A percentile compares a stretch with the other conserved stretches of the same genome.
These are phyloP conservation scores for Nemania serpens DNA, from an alignment of 2,329 filamentous ascomycete species.

Conservation along the genomic window DNA sequence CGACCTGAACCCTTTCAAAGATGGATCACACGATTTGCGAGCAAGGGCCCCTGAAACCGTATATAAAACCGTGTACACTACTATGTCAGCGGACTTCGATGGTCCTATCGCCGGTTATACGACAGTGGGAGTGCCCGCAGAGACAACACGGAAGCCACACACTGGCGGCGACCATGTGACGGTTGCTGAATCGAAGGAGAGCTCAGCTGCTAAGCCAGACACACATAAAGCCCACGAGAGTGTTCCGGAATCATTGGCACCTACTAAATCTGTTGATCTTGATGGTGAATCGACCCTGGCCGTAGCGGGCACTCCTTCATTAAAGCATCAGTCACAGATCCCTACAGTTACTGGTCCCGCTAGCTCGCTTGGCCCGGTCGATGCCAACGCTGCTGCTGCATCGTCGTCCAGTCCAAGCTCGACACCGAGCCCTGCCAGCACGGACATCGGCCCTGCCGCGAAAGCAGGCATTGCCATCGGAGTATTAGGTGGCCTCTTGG, in stretches of 20 bases:
- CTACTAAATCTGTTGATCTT: constrained; percentile 22
- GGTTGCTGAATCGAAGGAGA: constrained; percentile 16
- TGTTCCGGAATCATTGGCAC: constrained; percentile 22
- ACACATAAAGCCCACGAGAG: constrained; percentile 5
- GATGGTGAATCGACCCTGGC: constrained; percentile 20
- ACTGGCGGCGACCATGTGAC: constrained; percentile 18
- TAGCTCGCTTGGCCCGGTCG: constrained; percentile 17
- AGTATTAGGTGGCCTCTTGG: constrained; percentile 70
- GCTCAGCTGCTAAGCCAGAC: constrained; percentile 4
- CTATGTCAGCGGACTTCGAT: constrained; percentile 47
- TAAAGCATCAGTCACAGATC: constrained; percentile 22
- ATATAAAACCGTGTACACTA: constrained; percentile 48
- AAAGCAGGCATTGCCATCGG: constrained; percentile 89
- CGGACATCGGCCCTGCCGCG: constrained; percentile 42
- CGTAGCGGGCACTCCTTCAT: constrained; percentile 10
- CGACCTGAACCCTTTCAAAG: constrained; percentile 35
- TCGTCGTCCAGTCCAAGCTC: constrained; percentile 23
- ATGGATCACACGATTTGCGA: constrained; percentile 26
- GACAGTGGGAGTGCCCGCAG: constrained; percentile 41
- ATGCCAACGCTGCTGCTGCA: constrained; percentile 31
- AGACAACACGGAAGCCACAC: constrained; percentile 25
- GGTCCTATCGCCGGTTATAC: constrained; percentile 50
- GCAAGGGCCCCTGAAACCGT: constrained; percentile 39
- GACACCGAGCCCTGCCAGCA: constrained; percentile 31
- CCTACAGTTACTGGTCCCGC: constrained; percentile 30